Evolutionary conservation across 2,329 filamentous ascomycete species (phyloP), one percentile per base, ranked within the genome.

Genomic region (Calonectria montana): DNA sequence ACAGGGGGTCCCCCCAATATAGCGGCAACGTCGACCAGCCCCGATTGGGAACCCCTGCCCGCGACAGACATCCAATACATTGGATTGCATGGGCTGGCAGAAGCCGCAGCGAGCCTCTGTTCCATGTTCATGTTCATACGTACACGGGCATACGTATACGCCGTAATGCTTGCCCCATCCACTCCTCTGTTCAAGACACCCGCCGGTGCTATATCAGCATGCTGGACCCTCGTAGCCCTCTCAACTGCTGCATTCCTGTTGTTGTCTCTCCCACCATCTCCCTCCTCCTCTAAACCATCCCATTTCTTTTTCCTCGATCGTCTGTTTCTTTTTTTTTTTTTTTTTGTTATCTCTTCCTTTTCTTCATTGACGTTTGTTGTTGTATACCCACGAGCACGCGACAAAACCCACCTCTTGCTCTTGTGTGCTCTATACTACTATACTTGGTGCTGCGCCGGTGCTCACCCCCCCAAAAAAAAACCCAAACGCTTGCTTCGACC

Each of bases 31-130:
- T 15, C 35, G 13, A 16, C 53, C 35, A 59, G 53, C 35, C 53
- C 53, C 53, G 21, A 59, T 59, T 39, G 21, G 53, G 53, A 23
- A 18, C 31, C 53, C 53, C 53, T 59, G 53, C 53, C 35, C 6
- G 53, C 53, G 53, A 59, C 53, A 59, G 53, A 59, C 53, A 59
- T 59, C 53, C 53, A 59, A 59, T 59, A 59, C 53, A 59, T 59
- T 39, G 53, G 37, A 18, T 39, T 25, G 53, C 53, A 39, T 39
- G 53, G 53, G 53, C 53, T 59, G 53, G 35, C 53, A 35, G 8
- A 23, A 37, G 53, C n/a, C 23, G 53, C n/a, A 37, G 35, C 27
- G 31, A 41, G 39, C 15, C 21, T n/a, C 18, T 47, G 43, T 47
- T 47, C 43, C 43, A 47, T 47, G 43, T 47, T 47, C 43, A 47